Evolutionary conservation across 768 basidiomycete species (phyloP), one percentile per base, ranked within the genome.

Genomic region (Phlegmacium glaucopus): DNA sequence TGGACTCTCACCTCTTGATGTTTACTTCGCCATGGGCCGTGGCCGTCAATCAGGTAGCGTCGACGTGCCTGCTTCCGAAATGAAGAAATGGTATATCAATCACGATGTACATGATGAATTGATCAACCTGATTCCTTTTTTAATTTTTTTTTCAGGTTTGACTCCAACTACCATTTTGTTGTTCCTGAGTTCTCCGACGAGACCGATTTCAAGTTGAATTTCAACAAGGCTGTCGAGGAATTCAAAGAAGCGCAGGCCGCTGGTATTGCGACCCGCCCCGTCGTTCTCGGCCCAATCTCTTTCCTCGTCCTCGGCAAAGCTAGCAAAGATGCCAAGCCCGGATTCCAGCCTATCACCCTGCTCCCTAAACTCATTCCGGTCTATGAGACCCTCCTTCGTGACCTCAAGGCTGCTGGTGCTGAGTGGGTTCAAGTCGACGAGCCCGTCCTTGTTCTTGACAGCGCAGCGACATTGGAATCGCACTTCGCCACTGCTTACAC

Each of bases 1-100:
- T 55, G 83, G 85, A 48, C 74, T 99, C 44, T 90, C 91, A 25
- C 77, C 83, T 53, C 84, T 98, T 55, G 95, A 99, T 71, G 85
- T 94, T 65, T 96, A 90, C 74, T 98, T 99, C 61, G 96, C 96
- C 60, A 94, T 98, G 90, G 96, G 95, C 45, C 95, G 96, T 72
- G 96, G 96, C 48, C 91, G 95, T 57, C 96, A 99, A 72, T 78
- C 87, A 35, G 90, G 83, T 54, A 87, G 84, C 50, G 94, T 98
- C 60, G 96, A 99, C 72, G 93, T 98, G 55, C 92, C 91, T 42
- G 93, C 94, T 40, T 92, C 82, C 54, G 94, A 97, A 77, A 98
- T 98, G 96, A 97, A 96, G 82, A 98, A 98, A 73, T 99, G 96
- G 95, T 91, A 63, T 59, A 84, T 74, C 26, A 30, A 34, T 37